A percentile compares a stretch with the other conserved stretches of the same genome.
phyloP scores from a whole-genome alignment of 805 yeast species.

The Pichia insulana region DNA sequence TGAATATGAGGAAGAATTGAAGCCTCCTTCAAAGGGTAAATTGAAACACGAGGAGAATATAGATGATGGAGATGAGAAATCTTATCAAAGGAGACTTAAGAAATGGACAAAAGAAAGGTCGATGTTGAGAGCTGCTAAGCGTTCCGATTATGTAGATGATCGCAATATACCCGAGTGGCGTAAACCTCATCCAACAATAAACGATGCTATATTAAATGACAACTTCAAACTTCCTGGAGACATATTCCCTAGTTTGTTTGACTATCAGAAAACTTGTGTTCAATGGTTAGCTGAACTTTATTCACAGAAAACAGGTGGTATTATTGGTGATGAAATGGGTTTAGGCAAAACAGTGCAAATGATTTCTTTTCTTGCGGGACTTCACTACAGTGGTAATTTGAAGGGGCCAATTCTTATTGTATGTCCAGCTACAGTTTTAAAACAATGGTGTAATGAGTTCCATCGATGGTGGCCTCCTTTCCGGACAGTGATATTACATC shows the following conservation, averaged over 20 bases:
- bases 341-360: constrained; percentile 92
- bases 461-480: constrained; percentile 98
- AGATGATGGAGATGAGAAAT: constrained; percentile 77
- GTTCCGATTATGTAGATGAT: constrained; percentile 23
- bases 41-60: constrained; percentile 30
- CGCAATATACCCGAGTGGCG: constrained; percentile 48
- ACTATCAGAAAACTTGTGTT: constrained; percentile 92
- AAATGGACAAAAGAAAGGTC: constrained; percentile 54
- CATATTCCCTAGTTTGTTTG: constrained; percentile 75
- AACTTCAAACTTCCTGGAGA: constrained; percentile 82
- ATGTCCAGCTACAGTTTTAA: constrained; percentile 94
- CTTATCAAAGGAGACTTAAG: constrained; percentile 51
- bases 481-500: constrained; percentile 75
- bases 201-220: constrained; percentile 68
- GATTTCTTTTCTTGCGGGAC: constrained; percentile 81
- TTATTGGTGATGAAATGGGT: constrained; percentile 98
- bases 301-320: constrained; percentile 86
- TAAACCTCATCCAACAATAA: constrained; percentile 65
- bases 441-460: constrained; percentile 95
- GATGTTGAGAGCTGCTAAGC: constrained; percentile 28
- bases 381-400: constrained; percentile 71
- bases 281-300: constrained; percentile 97
- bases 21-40: background rate
- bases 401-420: constrained; percentile 77
- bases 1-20: background rate